These are phyloP conservation scores for Flaveria sonorensis DNA, from an alignment of 129 eudicot genomes.

Conservation along the genomic window DNA sequence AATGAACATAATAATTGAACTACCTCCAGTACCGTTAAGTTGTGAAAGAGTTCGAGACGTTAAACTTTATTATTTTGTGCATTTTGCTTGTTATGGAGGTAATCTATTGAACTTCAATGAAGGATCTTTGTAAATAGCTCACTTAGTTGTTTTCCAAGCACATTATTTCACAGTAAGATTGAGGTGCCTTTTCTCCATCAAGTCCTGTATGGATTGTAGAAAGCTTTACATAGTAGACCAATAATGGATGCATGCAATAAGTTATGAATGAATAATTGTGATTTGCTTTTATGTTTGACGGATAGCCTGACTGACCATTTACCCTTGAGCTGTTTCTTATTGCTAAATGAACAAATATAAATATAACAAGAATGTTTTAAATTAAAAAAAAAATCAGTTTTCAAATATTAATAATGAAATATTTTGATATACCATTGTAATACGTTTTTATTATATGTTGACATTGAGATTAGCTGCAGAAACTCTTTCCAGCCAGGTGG, in stretches of 20 bases:
- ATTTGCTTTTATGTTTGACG: neutral
- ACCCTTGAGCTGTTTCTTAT: neutral
- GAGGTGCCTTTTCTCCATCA: neutral
- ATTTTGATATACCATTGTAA: neutral
- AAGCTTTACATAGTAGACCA: neutral
- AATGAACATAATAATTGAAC: neutral
- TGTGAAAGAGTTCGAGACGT: neutral
- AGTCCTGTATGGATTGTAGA: neutral
- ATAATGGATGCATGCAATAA: neutral
- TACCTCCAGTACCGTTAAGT: neutral
- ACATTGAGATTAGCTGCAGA: too few relatives aligned
- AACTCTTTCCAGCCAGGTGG: too few relatives aligned
- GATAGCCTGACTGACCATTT: too few relatives aligned
- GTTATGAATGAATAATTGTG: neutral
- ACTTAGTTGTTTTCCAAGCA: slow-evolving; percentile 8
- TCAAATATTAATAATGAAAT: neutral
- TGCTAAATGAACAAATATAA: neutral
- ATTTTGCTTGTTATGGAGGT: neutral
- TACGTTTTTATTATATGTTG: too few relatives aligned
- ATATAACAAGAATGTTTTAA: neutral
- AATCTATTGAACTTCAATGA: neutral
- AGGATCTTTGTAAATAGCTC: neutral
- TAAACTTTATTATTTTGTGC: neutral
- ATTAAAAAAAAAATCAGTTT: neutral
- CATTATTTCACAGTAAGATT: neutral